Base-by-base conservation (phyloP, 805 yeast genomes). In the Yamadazyma kitorensis region DNA sequence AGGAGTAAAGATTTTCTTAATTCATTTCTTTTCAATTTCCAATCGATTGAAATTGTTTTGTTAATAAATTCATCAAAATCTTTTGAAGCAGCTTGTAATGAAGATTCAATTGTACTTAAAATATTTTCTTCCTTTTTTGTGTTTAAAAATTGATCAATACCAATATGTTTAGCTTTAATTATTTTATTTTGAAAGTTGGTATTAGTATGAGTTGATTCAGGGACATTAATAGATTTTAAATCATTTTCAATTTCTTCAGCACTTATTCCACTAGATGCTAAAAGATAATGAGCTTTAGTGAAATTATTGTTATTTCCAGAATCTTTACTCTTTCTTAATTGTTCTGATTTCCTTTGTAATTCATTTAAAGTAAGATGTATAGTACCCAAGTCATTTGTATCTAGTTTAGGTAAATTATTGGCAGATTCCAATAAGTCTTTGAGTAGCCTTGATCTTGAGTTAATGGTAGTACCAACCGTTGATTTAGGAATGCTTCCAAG, bases 191-290 rank as follows among this genome's bases (percentile, higher is more conserved):
- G 20, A 21, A 15, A 19, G 23, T 8, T 23, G 6, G 35, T 10
- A 18, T 17, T 23, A 16, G 14, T 4, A n/a, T 25, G 34, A 15
- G 19, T 24, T 11, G 23, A 22, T 14, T 34, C 40, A 3, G 41
- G 42, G 17, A 30, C 25, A 9, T 23, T 46, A 25, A 53, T 53
- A n/a, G 52, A 32, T 36, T 70, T 68, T 37, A 82, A 58, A 31
- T 78, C 81, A 20, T 60, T 61, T 44, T 85, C 88, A 24, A 89
- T 78, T 37, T 86, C 93, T 48, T 86, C 95, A 32, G 91, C 81
- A 26, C 86, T 79, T 33, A 88, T 74, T 1, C 97, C 97, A 51
- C 91, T 82, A 1, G 89, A 85, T 5, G 96, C 96, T 27, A 91
- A 65, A 24, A 93, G 64, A 55, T 93, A 93, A 53, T 93, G 98